Conservation (phyloP, 2,329 filamentous ascomycete genomes). For the Calonectria honghensis region DNA sequence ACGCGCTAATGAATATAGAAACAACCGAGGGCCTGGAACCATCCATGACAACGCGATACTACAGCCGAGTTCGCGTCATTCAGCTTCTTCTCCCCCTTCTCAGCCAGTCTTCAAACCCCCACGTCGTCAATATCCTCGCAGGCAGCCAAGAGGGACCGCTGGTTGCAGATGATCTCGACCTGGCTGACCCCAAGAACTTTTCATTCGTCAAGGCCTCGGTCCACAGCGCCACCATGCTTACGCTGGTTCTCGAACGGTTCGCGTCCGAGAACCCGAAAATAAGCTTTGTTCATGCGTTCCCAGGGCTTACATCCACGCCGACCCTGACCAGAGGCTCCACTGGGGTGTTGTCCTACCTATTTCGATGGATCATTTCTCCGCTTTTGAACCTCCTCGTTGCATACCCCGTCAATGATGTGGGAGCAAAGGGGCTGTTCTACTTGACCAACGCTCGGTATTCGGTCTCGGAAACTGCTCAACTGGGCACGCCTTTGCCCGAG, state of each 20-base stretch:
- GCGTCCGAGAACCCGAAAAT: slow-evolving; percentile 64
- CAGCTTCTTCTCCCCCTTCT: slow-evolving; percentile 75
- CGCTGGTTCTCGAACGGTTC: slow-evolving; percentile 68
- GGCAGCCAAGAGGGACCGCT: slow-evolving; percentile 70
- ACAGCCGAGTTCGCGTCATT: slow-evolving; percentile 74
- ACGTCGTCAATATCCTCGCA: slow-evolving; percentile 70
- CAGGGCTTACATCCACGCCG: slow-evolving; percentile 54
- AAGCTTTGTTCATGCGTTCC: slow-evolving; percentile 60
- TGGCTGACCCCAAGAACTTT: slow-evolving; percentile 59
- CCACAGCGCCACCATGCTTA: slow-evolving; percentile 68
- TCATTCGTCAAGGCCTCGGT: slow-evolving; percentile 58
- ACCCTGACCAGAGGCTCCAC: slow-evolving; percentile 47
- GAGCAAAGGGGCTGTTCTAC: slow-evolving; percentile 48
- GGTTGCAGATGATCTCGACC: slow-evolving; percentile 66
- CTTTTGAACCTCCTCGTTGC: slow-evolving; percentile 40
- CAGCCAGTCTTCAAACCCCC: slow-evolving; percentile 59
- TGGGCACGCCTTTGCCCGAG: slow-evolving; percentile 13
- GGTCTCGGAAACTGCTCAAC: slow-evolving; percentile 19
- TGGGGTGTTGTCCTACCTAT: slow-evolving; percentile 39
- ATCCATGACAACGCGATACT: slow-evolving; percentile 72
- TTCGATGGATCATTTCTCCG: slow-evolving; percentile 45
- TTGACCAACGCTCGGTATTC: slow-evolving; percentile 50
- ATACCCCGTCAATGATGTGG: slow-evolving; percentile 46
- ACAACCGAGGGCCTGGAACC: slow-evolving; percentile 74
- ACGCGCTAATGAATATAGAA: slow-evolving; percentile 60